Base-by-base conservation (phyloP, 1,284 basidiomycete genomes). In the Naganishia albida region DNA sequence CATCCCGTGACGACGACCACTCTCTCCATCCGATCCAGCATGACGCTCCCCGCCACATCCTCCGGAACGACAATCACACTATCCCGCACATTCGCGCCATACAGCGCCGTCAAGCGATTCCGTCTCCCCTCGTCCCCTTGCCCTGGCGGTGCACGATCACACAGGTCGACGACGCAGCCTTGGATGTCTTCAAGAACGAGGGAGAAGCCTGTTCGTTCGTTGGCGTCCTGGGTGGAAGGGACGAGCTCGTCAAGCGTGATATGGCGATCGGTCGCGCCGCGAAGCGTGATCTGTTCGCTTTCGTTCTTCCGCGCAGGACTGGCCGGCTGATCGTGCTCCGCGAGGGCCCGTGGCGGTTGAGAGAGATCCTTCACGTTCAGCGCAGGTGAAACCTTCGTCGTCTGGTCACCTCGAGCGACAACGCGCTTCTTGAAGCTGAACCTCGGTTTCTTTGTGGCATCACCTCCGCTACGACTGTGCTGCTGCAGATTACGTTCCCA, bases 41-140 rank as follows among this genome's bases (percentile, higher is more conserved):
- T 67, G 25, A 67, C 54, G 26, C 66, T 67, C 15, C 66, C 66
- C 53, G 43, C 53, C 51, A 67, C 46, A 30, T 60, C 55, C 53
- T 20, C 39, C 10, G 62, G 62, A 16, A 44, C 62, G 13, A 67
- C 6, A 15, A 67, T 18, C 0, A 62, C 52, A 7, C 42, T 50
- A 25, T 57, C 46, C 53, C 25, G 20, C 4, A 67, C 10, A 12
- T 48, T 40, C 42, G 25, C 15, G 16, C 57, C 66, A 44, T 67
- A 63, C 38, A 67, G 25, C 15, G 66, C 66, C 20, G 66, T 62
- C 48, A 67, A 25, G 20, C 34, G 38, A 15, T 26, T 18, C 30
- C 25, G 12, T 40, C 20, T 20, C 15, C 7, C 30, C 12, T 1
- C 51, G 23, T 38, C 51, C 2, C 51, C 18, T 18, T 39, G 18